Percentiles rank a stretch among this genome's conserved stretches.
These are phyloP conservation scores for Penicillium arizonense DNA, from an alignment of 495 filamentous ascomycete genomes.

Conservation along the genomic window DNA sequence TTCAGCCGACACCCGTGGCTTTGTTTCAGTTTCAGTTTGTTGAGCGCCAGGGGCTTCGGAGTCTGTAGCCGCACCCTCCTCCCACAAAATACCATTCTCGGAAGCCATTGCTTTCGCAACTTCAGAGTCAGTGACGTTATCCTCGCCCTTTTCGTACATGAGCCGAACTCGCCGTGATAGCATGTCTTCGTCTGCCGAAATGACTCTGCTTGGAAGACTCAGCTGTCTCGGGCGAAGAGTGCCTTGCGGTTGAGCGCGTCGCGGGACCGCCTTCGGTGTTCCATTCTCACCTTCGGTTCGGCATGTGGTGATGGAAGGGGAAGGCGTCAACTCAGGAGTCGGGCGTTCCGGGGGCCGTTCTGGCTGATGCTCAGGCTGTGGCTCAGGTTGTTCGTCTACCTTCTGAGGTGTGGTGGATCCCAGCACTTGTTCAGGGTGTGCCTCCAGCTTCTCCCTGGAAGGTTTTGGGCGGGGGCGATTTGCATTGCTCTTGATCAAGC, in stretches of 20 bases:
- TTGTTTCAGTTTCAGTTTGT: constrained; percentile 18
- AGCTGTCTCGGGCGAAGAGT: constrained; percentile 36
- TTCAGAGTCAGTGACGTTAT: constrained; percentile 52
- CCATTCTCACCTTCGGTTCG: constrained; percentile 20
- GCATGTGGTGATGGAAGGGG: constrained; percentile 5
- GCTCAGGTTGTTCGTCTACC: not conserved
- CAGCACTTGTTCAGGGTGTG: constrained; percentile 14
- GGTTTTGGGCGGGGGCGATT: constrained; percentile 16
- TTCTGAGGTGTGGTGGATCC: constrained; percentile 4
- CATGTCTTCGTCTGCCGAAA: constrained; percentile 78
- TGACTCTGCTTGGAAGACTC: constrained; percentile 32
- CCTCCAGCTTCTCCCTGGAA: constrained; percentile 3
- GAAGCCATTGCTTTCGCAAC: constrained; percentile 42
- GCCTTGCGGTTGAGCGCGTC: constrained; percentile 32
- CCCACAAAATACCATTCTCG: constrained; percentile 58
- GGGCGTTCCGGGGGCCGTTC: constrained; percentile 5
- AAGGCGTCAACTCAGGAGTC: not conserved
- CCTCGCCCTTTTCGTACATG: constrained; percentile 80
- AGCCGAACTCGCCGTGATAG: constrained; percentile 85
- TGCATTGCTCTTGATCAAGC: constrained; percentile 34
- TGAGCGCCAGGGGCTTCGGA: constrained; percentile 28
- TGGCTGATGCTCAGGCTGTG: not conserved
- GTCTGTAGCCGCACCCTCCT: constrained; percentile 51
- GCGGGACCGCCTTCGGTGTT: constrained; percentile 37
- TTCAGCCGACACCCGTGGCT: constrained; percentile 22